phyloP scores from a whole-genome alignment of 805 yeast genomes.

The Jamesozyma spencerorum region DNA sequence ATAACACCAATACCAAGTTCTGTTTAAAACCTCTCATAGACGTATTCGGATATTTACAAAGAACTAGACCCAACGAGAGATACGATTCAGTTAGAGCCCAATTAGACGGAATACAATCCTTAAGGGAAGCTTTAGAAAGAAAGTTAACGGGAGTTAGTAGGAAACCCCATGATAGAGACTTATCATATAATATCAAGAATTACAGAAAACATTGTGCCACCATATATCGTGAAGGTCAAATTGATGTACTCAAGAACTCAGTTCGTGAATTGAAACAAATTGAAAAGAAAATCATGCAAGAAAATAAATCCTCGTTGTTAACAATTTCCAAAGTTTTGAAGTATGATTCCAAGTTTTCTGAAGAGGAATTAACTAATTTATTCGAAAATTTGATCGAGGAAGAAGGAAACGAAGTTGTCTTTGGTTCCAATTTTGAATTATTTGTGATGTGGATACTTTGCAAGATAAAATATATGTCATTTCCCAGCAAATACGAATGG shows the following conservation, averaged over 20 bases:
- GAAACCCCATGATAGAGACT: conserved; percentile 6
- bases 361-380: conserved; percentile 38
- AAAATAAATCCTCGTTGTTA: conserved; percentile 35
- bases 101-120: conserved; percentile 47
- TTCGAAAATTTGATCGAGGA: conserved; percentile 31
- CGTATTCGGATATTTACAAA: conserved; percentile 25
- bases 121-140: conserved; percentile 45
- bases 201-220: conserved; percentile 28
- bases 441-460: conserved; percentile 31
- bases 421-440: conserved; percentile 39
- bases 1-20: conserved; percentile 11
- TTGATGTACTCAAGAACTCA: conserved; percentile 35
- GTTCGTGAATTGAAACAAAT: conserved; percentile 36
- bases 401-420: conserved; percentile 33
- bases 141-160: conserved; percentile 27
- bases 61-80: conserved; percentile 25
- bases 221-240: conserved; percentile 44
- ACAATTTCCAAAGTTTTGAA: conserved; percentile 45
- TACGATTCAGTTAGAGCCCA: conserved; percentile 38
- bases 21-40: conserved; percentile 20
- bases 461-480: conserved; percentile 10
- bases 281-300: conserved; percentile 42
- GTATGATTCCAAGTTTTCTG: conserved; percentile 40
- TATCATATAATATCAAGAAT: conserved; percentile 6
- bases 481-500: conserved; percentile 14